These are phyloP conservation scores for Pseudogymnoascus destructans DNA, from an alignment of 2,329 filamentous ascomycete species.

Conservation along the genomic window DNA sequence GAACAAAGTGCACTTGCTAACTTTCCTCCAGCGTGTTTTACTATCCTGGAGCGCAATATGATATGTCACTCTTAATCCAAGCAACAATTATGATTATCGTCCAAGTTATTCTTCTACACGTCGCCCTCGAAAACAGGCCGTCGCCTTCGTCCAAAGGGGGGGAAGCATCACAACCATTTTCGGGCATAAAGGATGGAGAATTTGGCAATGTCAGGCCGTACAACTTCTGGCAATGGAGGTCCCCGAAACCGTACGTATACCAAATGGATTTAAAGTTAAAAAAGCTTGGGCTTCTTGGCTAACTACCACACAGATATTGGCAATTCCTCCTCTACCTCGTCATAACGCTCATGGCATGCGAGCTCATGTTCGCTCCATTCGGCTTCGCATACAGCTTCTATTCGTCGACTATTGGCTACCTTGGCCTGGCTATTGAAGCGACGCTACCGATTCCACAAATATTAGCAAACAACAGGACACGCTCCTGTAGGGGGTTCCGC, in stretches of 20 bases:
- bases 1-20: constrained; percentile 11
- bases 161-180: constrained; percentile 49
- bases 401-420: constrained; percentile 53
- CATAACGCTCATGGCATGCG: constrained; percentile 44
- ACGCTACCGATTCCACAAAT: constrained; percentile 74
- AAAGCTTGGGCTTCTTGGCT: constrained; percentile 8
- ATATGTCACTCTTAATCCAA: constrained; percentile 49
- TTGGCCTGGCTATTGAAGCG: constrained; percentile 69
- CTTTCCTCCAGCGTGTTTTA: constrained; percentile 46
- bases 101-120: constrained; percentile 50
- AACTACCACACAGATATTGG: constrained; percentile 49
- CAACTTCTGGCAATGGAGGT: constrained; percentile 74
- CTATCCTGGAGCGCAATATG: constrained; percentile 54
- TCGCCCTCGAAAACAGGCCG: constrained; percentile 56
- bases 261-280: constrained; percentile 1
- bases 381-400: constrained; percentile 49
- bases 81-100: constrained; percentile 53
- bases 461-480: constrained; percentile 51
- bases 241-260: constrained; percentile 44
- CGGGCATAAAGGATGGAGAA: constrained; percentile 27
- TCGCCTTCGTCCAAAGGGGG: constrained; percentile 45
- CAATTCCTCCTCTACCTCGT: constrained; percentile 59
- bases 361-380: constrained; percentile 52
- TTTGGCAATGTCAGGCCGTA: constrained; percentile 46
- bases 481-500: constrained; percentile 66